phyloP scores from a whole-genome alignment of 2,329 filamentous ascomycete genomes.

The Colletotrichum agaves region DNA sequence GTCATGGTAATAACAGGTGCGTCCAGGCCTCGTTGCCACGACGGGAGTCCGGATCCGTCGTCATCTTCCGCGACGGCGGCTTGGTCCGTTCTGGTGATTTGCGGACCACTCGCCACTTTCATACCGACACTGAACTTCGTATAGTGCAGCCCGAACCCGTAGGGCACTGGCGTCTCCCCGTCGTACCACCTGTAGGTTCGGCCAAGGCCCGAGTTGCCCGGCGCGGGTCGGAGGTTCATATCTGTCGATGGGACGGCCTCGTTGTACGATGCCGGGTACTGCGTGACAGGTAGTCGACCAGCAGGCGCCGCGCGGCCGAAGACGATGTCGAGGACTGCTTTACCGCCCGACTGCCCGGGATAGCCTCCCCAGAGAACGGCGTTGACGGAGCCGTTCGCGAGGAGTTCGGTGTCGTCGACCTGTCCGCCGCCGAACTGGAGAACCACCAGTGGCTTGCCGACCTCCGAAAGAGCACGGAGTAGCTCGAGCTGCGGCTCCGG shows the following conservation, averaged over 20 bases:
- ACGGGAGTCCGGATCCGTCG: not conserved
- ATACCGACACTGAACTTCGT: slow-evolving; percentile 58
- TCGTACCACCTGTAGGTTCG: slow-evolving; percentile 70
- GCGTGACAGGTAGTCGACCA: slow-evolving; percentile 64
- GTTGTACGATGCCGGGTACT: slow-evolving; percentile 65
- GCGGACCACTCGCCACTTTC: not conserved
- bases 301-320: slow-evolving; percentile 61
- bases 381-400: slow-evolving; percentile 58
- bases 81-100: not conserved
- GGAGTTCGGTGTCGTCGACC: slow-evolving; percentile 62
- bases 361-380: slow-evolving; percentile 68
- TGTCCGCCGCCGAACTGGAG: slow-evolving; percentile 64
- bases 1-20: slow-evolving; percentile 45
- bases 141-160: slow-evolving; percentile 68
- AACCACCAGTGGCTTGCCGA: slow-evolving; percentile 62
- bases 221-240: slow-evolving; percentile 60
- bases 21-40: slow-evolving; percentile 12
- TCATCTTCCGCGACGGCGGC: not conserved
- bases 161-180: slow-evolving; percentile 57
- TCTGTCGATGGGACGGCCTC: slow-evolving; percentile 63
- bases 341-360: slow-evolving; percentile 68
- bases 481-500: slow-evolving; percentile 24
- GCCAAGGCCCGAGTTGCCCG: slow-evolving; percentile 54
- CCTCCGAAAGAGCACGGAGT: slow-evolving; percentile 42
- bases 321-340: slow-evolving; percentile 64